These are phyloP conservation scores for Ophiostoma tasmaniense DNA, from an alignment of 2,329 filamentous ascomycete species.

Conservation along the genomic window DNA sequence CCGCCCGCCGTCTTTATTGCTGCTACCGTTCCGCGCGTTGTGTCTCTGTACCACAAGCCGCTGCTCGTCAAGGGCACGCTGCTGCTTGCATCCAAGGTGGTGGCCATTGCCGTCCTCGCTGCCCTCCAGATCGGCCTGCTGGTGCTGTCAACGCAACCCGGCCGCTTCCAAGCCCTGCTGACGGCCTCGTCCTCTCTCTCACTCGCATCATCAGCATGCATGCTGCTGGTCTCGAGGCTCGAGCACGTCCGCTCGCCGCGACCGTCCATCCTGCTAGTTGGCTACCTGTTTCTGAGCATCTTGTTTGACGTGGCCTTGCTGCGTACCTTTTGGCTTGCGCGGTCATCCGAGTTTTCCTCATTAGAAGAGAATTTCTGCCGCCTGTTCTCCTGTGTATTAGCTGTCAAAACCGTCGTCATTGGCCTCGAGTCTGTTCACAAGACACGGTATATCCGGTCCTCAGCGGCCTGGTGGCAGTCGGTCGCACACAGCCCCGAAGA, in stretches of 20 bases:
- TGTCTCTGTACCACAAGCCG: slow-evolving; percentile 24
- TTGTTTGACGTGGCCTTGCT: slow-evolving; percentile 37
- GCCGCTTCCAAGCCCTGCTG: not conserved
- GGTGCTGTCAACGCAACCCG: not conserved
- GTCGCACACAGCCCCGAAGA: slow-evolving; percentile 29
- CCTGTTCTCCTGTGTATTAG: not conserved
- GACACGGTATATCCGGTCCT: not conserved
- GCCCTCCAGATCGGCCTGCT: not conserved
- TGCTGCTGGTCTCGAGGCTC: not conserved
- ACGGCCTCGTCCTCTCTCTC: not conserved
- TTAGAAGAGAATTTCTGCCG: not conserved
- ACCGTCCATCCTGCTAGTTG: slow-evolving; percentile 36
- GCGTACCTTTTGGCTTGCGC: slow-evolving; percentile 35
- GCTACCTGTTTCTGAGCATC: slow-evolving; percentile 35
- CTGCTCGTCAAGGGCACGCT: not conserved
- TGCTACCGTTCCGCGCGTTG: slow-evolving; percentile 28
- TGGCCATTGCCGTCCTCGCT: not conserved
- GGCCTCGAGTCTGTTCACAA: slow-evolving; percentile 18
- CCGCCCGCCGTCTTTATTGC: slow-evolving; percentile 34
- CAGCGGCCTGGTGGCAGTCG: slow-evolving; percentile 13
- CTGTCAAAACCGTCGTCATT: not conserved
- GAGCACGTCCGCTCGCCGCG: slow-evolving; percentile 18
- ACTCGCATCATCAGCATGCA: not conserved
- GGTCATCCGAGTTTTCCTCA: slow-evolving; percentile 15
- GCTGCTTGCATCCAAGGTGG: not conserved